phyloP scores from a whole-genome alignment of 257 asterid genomes.

The Solanum medicagineum region DNA sequence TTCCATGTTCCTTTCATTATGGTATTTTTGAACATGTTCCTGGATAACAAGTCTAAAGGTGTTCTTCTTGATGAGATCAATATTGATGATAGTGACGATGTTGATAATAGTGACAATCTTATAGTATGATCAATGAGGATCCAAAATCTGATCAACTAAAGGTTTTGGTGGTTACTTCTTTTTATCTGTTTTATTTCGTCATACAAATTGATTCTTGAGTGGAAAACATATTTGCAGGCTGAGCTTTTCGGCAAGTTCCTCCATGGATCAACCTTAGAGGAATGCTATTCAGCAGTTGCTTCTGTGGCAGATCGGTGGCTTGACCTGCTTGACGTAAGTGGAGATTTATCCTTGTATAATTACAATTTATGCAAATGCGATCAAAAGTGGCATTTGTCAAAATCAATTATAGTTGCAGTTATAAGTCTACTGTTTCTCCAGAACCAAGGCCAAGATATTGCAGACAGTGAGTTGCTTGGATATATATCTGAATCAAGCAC shows the following conservation, averaged over 20 bases:
- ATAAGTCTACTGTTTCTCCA: slow-evolving; percentile 25
- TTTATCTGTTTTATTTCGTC: background rate
- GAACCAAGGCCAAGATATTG: slow-evolving; percentile 90
- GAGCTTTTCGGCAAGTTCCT: slow-evolving; percentile 95
- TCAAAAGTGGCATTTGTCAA: background rate
- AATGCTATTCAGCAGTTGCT: slow-evolving; percentile 91
- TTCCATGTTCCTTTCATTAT: too few relatives aligned
- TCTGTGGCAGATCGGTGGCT: slow-evolving; percentile 97
- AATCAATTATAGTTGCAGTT: background rate
- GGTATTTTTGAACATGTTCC: too few relatives aligned
- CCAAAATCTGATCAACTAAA: background rate
- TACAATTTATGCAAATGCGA: background rate
- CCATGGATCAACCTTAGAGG: slow-evolving; percentile 81
- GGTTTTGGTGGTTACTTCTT: background rate
- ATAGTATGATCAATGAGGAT: background rate
- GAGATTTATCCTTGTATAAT: background rate
- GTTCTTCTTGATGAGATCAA: too few relatives aligned
- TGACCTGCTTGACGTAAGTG: slow-evolving; percentile 91
- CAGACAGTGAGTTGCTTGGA: slow-evolving; percentile 85
- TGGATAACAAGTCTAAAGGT: too few relatives aligned
- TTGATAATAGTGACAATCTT: too few relatives aligned
- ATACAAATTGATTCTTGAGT: slow-evolving; percentile 4
- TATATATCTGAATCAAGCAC: slow-evolving; percentile 98
- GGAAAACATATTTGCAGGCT: slow-evolving; percentile 46
- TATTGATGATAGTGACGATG: too few relatives aligned